A percentile compares a stretch with the other conserved stretches of the same genome.
These are phyloP conservation scores for Mercurialis annua DNA, from an alignment of 345 rosid genomes.

Conservation along the genomic window DNA sequence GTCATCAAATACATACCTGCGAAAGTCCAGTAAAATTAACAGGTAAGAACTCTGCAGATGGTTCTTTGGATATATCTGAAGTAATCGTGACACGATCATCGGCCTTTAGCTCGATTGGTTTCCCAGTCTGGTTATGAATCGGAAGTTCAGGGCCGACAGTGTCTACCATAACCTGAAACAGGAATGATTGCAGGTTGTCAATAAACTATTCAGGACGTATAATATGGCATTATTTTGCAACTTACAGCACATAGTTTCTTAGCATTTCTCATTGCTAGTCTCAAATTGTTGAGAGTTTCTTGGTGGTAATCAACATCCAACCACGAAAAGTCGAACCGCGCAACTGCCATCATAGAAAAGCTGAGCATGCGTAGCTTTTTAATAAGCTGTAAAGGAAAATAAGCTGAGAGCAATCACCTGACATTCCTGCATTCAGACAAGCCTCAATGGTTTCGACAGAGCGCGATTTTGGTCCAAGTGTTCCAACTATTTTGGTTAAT, in stretches of 20 bases:
- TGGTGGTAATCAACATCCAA: constrained; percentile 39
- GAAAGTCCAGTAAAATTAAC: constrained; percentile 28
- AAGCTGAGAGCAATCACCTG: constrained; percentile 17
- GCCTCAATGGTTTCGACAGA: constrained; percentile 31
- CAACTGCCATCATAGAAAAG: constrained; percentile 18
- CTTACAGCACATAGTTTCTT: constrained; percentile 42
- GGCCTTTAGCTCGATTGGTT: constrained; percentile 26
- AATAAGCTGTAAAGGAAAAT: background rate
- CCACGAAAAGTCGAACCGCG: constrained; percentile 40
- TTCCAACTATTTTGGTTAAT: constrained; percentile 36
- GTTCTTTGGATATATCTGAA: constrained; percentile 24
- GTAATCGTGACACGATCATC: constrained; percentile 23
- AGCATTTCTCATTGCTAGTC: constrained; percentile 27
- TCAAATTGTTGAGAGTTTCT: constrained; percentile 39
- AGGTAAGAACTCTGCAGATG: constrained; percentile 29
- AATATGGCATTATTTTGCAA: background rate
- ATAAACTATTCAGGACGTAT: background rate
- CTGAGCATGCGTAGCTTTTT: background rate
- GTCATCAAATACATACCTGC: constrained; percentile 15
- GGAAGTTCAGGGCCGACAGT: constrained; percentile 38
- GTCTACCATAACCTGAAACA: constrained; percentile 37
- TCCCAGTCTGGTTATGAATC: constrained; percentile 27
- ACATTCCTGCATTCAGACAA: constrained; percentile 40
- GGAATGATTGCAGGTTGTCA: background rate
- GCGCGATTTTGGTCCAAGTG: constrained; percentile 39